Evolutionary conservation across 139 green algal species (phyloP), one percentile per base, ranked within the genome.

Genomic region (Marvania coccoides): DNA sequence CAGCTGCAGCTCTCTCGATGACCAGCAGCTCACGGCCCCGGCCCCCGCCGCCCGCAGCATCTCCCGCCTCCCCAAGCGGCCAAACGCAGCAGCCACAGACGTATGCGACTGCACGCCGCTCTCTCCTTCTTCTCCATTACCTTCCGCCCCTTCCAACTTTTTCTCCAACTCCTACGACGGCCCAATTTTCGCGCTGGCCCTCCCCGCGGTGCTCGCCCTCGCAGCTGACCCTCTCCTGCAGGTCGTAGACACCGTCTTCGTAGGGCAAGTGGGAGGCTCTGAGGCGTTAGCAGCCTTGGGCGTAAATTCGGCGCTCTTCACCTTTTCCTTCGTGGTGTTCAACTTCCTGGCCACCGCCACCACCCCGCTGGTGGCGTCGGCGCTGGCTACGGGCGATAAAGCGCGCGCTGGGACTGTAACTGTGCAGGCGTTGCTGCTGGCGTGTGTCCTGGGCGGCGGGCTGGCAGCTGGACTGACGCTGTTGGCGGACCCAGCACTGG

Each of bases 341-440:
- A 90, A 89, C 76, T 93, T 91, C 66, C 65, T 93, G 13, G 81
- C 74, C 10, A 88, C 77, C 9, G 83, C 85, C 19, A 90, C 79
- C n/a, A 90, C 87, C 3, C 86, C 86, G 6, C 55, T 86, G 34
- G 71, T 93, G 13, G 85, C 85, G 2, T 10, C 70, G 7, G 75
- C 85, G 14, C 36, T 81, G 12, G 66, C 75, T 2, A 31, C 40
- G 6, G 67, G 69, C 6, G 71, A 90, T 55, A 64, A 48, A 0
- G 46, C 76, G 34, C 58, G 61, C 2, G 63, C 46, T 34, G 48
- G 63, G 24, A 28, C 54, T 31, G 47, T 71, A 1, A 59, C 61
- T 1, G 40, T 67, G 31, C 78, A 88, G 53, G 82, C 77, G 0
- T 54, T 77, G 3, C 30, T 48, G 10, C 38, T 84, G 5, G 74